Evolutionary conservation across 192 early-diverging fungal species (phyloP).

Genomic region (Coemansia sp.): DNA sequence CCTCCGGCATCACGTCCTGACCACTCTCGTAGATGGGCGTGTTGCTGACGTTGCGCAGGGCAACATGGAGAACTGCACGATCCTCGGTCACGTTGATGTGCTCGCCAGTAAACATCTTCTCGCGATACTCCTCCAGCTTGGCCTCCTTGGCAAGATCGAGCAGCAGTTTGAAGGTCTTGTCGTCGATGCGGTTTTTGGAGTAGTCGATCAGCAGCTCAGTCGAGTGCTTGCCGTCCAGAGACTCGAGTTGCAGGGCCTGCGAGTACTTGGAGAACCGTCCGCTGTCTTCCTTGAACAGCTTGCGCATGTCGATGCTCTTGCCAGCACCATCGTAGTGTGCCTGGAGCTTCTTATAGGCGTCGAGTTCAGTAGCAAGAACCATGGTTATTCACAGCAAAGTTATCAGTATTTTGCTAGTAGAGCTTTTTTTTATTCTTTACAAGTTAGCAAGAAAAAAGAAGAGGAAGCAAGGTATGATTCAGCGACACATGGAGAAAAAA

Average conservation of each 20-base stretch:
- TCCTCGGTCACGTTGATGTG: conserved; percentile 97
- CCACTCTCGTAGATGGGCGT: conserved; percentile 84
- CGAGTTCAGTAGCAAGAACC: conserved; percentile 74
- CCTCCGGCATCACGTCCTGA: conserved; percentile 91
- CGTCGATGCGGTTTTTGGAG: conserved; percentile 91
- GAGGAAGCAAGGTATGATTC: background rate
- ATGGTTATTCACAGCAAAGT: conserved; percentile 37
- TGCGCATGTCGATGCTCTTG: conserved; percentile 72
- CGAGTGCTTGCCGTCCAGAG: conserved; percentile 56
- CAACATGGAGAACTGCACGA: conserved; percentile 94
- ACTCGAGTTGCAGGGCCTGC: conserved; percentile 62
- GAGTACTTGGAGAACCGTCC: conserved; percentile 79
- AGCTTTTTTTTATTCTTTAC: background rate
- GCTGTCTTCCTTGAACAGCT: conserved; percentile 76
- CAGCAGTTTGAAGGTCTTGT: conserved; percentile 78
- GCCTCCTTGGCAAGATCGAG: conserved; percentile 81
- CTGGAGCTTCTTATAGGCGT: conserved; percentile 88
- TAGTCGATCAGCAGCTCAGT: conserved; percentile 83
- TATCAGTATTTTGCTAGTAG: background rate
- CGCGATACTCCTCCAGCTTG: conserved; percentile 82
- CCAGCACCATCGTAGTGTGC: conserved; percentile 78
- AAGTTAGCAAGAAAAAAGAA: background rate
- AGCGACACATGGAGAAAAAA: background rate
- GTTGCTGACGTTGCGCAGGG: conserved; percentile 86
- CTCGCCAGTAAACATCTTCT: conserved; percentile 93